Percentiles rank a stretch among this genome's conserved stretches.
Conservation (phyloP, 768 basidiomycete genomes). For the Tricholoma sp. region DNA sequence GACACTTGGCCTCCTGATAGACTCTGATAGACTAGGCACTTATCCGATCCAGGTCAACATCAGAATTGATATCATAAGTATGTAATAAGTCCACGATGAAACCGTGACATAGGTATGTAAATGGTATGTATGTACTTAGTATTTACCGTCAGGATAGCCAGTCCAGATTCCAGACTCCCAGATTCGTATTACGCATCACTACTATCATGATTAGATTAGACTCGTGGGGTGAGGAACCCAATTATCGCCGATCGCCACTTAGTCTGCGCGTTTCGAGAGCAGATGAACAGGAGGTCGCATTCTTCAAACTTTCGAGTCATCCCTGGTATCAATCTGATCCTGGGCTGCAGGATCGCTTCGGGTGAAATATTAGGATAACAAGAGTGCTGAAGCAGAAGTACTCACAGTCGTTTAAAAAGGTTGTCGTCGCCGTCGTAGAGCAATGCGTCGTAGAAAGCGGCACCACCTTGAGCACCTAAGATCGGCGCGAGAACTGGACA, state of each 20-base stretch:
- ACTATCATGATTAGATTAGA: no score
- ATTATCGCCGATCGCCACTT: no score
- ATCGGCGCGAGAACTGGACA: slow-evolving; percentile 58
- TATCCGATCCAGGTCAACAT: no score
- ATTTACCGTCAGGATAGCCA: no score
- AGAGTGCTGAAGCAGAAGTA: not conserved
- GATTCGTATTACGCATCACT: no score
- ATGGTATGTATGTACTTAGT: no score
- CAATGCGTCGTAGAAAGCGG: slow-evolving; percentile 56
- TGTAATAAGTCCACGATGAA: no score
- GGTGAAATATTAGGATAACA: not conserved
- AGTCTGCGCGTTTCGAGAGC: not conserved
- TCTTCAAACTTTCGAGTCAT: not conserved
- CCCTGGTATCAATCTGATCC: not conserved
- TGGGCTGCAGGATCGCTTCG: not conserved
- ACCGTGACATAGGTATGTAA: no score
- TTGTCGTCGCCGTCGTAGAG: slow-evolving; percentile 55
- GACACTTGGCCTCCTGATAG: no score
- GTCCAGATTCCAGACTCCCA: no score
- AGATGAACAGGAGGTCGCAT: not conserved
- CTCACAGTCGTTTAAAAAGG: slow-evolving; percentile 45
- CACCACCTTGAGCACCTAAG: slow-evolving; percentile 51
- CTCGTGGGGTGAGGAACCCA: not conserved
- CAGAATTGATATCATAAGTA: no score
- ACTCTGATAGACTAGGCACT: no score